phyloP scores from a whole-genome alignment of 139 green algal species.

The Pleodorina starrii region DNA sequence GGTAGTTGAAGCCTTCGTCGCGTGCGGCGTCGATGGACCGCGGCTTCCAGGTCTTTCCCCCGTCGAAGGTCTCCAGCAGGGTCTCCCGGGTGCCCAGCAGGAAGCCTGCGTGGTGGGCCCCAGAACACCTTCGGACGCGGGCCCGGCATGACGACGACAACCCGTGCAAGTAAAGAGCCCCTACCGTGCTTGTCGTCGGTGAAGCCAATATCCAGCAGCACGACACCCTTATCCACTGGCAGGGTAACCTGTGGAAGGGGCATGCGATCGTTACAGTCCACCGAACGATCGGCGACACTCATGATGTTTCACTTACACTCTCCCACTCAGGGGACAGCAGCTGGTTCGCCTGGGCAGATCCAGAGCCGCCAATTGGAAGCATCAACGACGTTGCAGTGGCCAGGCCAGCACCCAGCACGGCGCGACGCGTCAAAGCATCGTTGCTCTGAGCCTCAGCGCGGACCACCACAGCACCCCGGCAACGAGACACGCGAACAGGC shows the following conservation, averaged over 20 bases:
- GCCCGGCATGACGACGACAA: not conserved
- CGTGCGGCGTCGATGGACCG: conserved; percentile 77
- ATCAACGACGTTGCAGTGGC: not conserved
- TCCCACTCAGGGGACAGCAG: conserved; percentile 80
- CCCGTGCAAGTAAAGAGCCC: not conserved
- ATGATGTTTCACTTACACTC: conserved; percentile 53
- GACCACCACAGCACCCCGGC: conserved; percentile 26
- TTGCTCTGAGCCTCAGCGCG: conserved; percentile 38
- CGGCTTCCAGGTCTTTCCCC: conserved; percentile 93
- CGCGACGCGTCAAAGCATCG: conserved; percentile 13
- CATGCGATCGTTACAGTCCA: not conserved
- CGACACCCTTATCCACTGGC: conserved; percentile 91
- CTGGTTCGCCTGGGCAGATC: conserved; percentile 59
- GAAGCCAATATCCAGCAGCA: conserved; percentile 98
- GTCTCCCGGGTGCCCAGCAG: conserved; percentile 97
- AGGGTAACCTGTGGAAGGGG: conserved; percentile 76
- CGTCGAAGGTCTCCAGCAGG: conserved; percentile 97
- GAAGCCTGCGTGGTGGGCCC: conserved; percentile 81
- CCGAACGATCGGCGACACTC: not conserved
- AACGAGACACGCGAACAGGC: conserved; percentile 17
- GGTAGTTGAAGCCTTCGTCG: conserved; percentile 95
- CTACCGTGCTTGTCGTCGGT: conserved; percentile 92
- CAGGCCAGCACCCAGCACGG: conserved; percentile 47
- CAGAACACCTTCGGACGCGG: not conserved
- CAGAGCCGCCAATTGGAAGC: not conserved